phyloP scores from a whole-genome alignment of 225 moss, liverwort and hornwort genomes.

The Climacium dendroides region DNA sequence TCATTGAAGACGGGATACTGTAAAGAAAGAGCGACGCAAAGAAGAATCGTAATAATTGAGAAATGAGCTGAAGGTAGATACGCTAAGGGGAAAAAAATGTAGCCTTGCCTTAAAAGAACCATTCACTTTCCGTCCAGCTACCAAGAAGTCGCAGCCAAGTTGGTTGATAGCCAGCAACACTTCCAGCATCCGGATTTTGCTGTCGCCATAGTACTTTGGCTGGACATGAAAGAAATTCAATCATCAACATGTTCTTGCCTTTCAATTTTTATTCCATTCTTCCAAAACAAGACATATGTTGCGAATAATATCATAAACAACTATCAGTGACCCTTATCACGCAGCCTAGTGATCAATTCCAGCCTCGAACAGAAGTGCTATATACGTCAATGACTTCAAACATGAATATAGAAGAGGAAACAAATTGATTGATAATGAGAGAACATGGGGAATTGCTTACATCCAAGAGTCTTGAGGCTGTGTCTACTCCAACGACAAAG shows the following conservation, averaged over 20 bases:
- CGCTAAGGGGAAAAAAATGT: background rate
- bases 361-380: background rate
- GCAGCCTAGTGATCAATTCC: background rate
- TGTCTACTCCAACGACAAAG: constrained; percentile 91
- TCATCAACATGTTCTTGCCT: background rate
- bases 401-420: background rate
- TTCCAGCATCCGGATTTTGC: constrained; percentile 65
- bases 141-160: constrained; percentile 86
- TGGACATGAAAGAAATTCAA: constrained; percentile 14
- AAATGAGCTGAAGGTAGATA: background rate
- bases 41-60: background rate
- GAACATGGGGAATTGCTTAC: constrained; percentile 18
- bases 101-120: constrained; percentile 53
- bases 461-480: constrained; percentile 67
- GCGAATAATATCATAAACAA: background rate
- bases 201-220: constrained; percentile 88
- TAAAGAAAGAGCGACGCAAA: background rate
- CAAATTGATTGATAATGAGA: background rate
- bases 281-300: background rate
- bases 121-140: constrained; percentile 78
- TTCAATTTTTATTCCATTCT: background rate
- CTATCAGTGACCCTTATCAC: background rate
- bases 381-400: background rate
- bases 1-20: background rate
- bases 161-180: constrained; percentile 47